Percentiles rank a stretch among this genome's conserved stretches.
phyloP scores from a whole-genome alignment of 345 rosid genomes.

The Citrus sp. region DNA sequence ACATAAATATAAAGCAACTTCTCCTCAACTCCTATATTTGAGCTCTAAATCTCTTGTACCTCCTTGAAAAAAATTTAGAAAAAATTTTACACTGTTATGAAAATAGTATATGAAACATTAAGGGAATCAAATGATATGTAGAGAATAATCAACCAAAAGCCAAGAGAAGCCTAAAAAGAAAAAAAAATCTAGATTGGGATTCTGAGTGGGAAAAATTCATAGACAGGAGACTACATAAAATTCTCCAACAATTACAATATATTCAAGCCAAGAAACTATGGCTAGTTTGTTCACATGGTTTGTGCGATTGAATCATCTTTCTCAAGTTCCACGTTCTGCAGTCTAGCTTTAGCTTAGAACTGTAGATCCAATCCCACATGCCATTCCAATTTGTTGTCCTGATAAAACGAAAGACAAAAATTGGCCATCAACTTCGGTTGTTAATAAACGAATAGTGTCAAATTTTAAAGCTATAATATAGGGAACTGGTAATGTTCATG shows the following conservation, averaged over 20 bases:
- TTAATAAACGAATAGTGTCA: background rate
- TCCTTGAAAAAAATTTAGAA: too few species aligned
- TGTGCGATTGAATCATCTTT: slow-evolving; percentile 84
- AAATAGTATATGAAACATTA: background rate
- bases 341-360: slow-evolving; percentile 72
- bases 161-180: too few species aligned
- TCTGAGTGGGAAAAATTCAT: background rate
- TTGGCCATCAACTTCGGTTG: background rate
- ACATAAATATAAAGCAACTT: too few species aligned
- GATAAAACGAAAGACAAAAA: slow-evolving; percentile 3
- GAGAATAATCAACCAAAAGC: background rate
- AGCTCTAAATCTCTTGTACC: too few species aligned
- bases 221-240: background rate
- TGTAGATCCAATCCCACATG: slow-evolving; percentile 92
- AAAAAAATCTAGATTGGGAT: background rate
- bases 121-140: background rate
- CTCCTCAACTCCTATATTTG: too few species aligned
- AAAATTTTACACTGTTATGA: too few species aligned
- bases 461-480: background rate
- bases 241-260: background rate
- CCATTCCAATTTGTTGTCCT: slow-evolving; percentile 87
- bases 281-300: slow-evolving; percentile 45
- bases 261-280: background rate
- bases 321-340: slow-evolving; percentile 69
- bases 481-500: background rate